Base-by-base conservation (phyloP, 2,329 filamentous ascomycete genomes). In the Xylaria sp. region DNA sequence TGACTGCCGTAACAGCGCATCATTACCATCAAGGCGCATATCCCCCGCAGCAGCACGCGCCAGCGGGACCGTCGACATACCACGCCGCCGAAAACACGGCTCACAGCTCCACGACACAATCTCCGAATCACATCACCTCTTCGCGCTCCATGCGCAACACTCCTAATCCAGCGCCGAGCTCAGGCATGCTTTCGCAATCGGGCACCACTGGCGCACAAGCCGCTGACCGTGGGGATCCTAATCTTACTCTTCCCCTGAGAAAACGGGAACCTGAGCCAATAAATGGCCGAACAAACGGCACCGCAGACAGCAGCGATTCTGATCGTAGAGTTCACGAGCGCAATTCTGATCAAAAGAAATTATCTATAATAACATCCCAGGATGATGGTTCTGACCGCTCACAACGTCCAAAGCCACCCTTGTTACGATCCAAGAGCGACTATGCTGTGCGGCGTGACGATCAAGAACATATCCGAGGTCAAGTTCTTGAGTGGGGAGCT, bases 341-440 rank as follows among this genome's bases (percentile, higher is more conserved):
- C 4, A 80, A 82, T 0, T 79, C 77, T 17, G 77, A 78, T 58
- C 79, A 80, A 46, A 71, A 74, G 19, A 69, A 65, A 74, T 61
- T 70, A 38, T 49, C 68, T 12, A 57, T 71, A 19, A 53, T 71
- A 49, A 71, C 66, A 19, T 71, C 73, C 11, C 68, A 69, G 12
- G 71, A 74, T 47, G 67, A 78, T 59, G 68, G 75, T 19, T 73
- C 76, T 28, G 75, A 78, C 49, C 76, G 74, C 63, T 69, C 76
- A 31, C 73, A 71, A 56, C 78, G 79, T 40, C 77, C 79, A 15
- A 86, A 86, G 69, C 83, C 84, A 25, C 77, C 78, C n/a, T 77
- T 88, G 17, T 70, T 82, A 54, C 80, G 85, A 56, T 86, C 85
- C 60, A 85, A 83, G 76, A 87, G 84, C 73, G 85, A 88, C 68